Evolutionary conservation across 1,284 basidiomycete species (phyloP), one percentile per base, ranked within the genome.

Genomic region (Porodaedalea pini): DNA sequence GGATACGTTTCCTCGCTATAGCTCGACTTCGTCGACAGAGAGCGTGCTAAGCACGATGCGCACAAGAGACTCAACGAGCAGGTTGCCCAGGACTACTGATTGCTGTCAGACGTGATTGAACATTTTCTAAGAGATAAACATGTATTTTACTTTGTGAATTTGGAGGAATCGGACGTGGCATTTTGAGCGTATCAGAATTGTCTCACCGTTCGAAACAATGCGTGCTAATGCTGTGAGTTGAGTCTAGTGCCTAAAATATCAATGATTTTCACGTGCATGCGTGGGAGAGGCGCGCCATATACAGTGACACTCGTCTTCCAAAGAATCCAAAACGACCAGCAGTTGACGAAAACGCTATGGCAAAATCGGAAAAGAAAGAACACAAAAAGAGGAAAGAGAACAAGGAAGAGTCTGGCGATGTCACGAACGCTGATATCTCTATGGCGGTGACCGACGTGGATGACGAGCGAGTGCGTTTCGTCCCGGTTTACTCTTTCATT

Each of bases 301-400:
- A n/a, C n/a, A n/a, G n/a, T n/a, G n/a, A n/a, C n/a, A n/a, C n/a
- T n/a, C n/a, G n/a, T n/a, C n/a, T n/a, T n/a, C n/a, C n/a, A n/a
- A n/a, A n/a, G n/a, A n/a, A n/a, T n/a, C n/a, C n/a, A n/a, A n/a
- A n/a, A n/a, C 13, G 7, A 13, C 32, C 32, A 34, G 32, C 32
- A 34, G 32, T 13, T 13, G 6, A 34, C 13, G n/a, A 6, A 29
- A 32, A 17, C 27, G 60, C 49, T 31, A 84, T 88, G 87, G 71
- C 74, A 58, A 88, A 85, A 70, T 76, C 78, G n/a, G 83, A 85
- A 62, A 85, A 85, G 72, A 83, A 81, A 68, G 80, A 83, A 59
- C 83, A 81, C 63, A 61, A 61, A 66, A 83, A 81, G 70, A 76
- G 73, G 59, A 79, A 79, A 64, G 76, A 79, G 63, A 65, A 64